Percentiles rank a stretch among this genome's conserved stretches.
Evolutionary conservation across 176 grass and related monocot species (phyloP).

Genomic region (Aegilops umbellulata): DNA sequence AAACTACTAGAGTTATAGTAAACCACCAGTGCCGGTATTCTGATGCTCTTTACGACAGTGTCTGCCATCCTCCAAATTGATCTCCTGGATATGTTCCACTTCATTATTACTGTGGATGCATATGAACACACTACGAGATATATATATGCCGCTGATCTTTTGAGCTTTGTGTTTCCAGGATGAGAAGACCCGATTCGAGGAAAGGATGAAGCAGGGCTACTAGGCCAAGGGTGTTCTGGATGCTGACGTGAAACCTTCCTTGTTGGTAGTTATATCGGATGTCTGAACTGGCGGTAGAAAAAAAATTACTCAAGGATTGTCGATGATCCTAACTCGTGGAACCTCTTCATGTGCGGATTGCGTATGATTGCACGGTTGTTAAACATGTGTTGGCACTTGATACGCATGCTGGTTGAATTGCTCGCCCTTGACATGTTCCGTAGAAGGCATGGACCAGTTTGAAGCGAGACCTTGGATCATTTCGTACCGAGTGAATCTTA

Average conservation of each 20-base stretch:
- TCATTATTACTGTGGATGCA: neutral
- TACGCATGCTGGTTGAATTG: too few relatives aligned
- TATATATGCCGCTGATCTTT: neutral
- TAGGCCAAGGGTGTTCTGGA: neutral
- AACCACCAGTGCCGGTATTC: too few relatives aligned
- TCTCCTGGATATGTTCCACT: neutral
- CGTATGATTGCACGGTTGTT: neutral
- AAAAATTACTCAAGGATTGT: neutral
- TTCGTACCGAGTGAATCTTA: too few relatives aligned
- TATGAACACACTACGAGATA: neutral
- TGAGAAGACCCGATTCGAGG: conserved; percentile 38
- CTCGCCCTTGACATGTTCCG: too few relatives aligned
- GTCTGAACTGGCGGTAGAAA: neutral
- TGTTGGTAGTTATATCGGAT: neutral
- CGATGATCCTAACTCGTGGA: neutral
- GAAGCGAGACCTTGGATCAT: too few relatives aligned
- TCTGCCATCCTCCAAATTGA: neutral
- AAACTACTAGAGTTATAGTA: too few relatives aligned
- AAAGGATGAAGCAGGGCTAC: conserved; percentile 39
- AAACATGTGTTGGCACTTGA: neutral
- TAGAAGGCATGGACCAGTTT: too few relatives aligned
- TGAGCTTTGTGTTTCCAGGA: conserved; percentile 29
- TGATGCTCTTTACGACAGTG: too few relatives aligned
- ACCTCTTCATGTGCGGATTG: neutral
- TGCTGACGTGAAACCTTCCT: neutral